Percentiles rank a stretch among this genome's conserved stretches.
Conservation (phyloP, 768 basidiomycete genomes). For the Lactarius akahatsu region DNA sequence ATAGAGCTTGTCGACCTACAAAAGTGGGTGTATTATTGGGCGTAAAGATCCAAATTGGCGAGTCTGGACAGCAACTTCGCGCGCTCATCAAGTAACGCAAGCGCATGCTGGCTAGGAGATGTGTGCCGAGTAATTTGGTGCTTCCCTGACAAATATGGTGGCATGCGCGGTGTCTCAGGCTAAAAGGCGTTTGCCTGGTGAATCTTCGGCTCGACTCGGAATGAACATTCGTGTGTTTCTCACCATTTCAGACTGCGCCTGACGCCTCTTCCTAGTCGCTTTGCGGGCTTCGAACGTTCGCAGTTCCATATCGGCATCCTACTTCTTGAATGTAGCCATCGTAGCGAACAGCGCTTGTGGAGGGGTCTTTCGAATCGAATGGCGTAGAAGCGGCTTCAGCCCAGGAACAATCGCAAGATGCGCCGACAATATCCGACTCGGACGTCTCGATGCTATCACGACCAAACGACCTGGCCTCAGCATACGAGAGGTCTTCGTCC, state of each 20-base stretch:
- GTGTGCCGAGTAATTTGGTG: constrained; percentile 37
- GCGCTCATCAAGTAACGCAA: constrained; percentile 56
- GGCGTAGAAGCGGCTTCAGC: constrained; percentile 9
- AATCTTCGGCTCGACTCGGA: not conserved
- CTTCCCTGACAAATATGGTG: constrained; percentile 11
- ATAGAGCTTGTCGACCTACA: not conserved
- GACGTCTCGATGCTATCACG: constrained; percentile 14
- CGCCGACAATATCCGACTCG: constrained; percentile 1
- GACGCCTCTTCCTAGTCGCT: constrained; percentile 7
- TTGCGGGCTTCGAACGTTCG: constrained; percentile 41
- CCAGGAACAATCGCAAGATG: constrained; percentile 31
- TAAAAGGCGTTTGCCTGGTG: constrained; percentile 1
- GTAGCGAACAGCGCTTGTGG: constrained; percentile 43
- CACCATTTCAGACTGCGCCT: constrained; percentile 18
- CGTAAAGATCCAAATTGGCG: constrained; percentile 41
- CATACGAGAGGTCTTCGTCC: constrained; percentile 20
- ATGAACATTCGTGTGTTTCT: not conserved
- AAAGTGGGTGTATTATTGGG: constrained; percentile 1
- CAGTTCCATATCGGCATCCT: constrained; percentile 53
- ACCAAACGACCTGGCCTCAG: constrained; percentile 16
- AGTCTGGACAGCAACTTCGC: constrained; percentile 55
- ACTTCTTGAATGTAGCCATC: constrained; percentile 55
- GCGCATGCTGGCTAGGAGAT: constrained; percentile 46
- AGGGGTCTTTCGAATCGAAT: constrained; percentile 17
- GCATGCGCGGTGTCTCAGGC: constrained; percentile 4